Base-by-base conservation (phyloP, 202 grass and related monocot species). In the Setaria viridis region DNA sequence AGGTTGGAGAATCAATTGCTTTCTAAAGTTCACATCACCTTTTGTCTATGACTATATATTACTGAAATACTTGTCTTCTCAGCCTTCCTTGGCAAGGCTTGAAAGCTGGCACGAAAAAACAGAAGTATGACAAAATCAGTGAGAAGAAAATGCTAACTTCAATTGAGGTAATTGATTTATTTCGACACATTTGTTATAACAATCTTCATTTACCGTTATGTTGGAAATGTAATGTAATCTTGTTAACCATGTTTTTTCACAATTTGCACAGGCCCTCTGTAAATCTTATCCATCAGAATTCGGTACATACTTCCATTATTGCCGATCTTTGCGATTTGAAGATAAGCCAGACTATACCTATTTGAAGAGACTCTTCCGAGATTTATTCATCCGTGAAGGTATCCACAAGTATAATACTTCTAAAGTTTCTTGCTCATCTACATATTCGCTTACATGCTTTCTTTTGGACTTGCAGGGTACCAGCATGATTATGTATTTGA, bases 101-200 rank as follows among this genome's bases (percentile, higher is more conserved):
- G 64, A 94, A 92, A 94, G 94, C 94, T 39, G 92, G 92, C 53
- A 97, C 94, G 1, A 97, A 97, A 88, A 97, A 97, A 77, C 92
- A 97, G 62, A 97, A 97, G 88, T 97, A 97, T 32, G 94, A 97
- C 67, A 97, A 93, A 92, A 97, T 97, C 74, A 97, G 94, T 87
- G 94, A 97, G 79, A 97, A 97, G 90, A 97, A 97, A 88, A 97
- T 97, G 94, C 87, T 97, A 65, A 97, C 94, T 80, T 85, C 94
- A 80, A 85, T 97, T 54, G 94, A 97, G 94, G 94, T 97, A 86
- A 74, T 72, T 84, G 21, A 66, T 82, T 88, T 45, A 30, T 48
- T 82, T 59, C 46, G n/a, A 25, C 45, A 78, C 7, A 78, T 46
- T 47, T 46, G 1, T 74, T 51, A 32, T 7, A 69, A 66, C 46